Percentiles rank a stretch among this genome's conserved stretches.
These are phyloP conservation scores for Escallonia herrerae DNA, from an alignment of 129 eudicot species.

Conservation along the genomic window DNA sequence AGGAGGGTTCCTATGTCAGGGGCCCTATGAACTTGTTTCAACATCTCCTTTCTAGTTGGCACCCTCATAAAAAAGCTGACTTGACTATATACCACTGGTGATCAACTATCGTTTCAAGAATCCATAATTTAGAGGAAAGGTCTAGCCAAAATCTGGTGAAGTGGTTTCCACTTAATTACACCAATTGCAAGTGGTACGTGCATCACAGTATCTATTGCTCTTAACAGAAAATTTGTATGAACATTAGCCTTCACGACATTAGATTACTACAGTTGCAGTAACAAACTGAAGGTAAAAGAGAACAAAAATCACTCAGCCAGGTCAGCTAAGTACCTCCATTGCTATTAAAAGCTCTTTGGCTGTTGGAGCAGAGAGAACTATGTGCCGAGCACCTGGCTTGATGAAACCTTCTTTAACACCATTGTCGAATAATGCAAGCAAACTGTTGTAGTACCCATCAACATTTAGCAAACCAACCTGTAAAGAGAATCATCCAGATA, in stretches of 20 bases:
- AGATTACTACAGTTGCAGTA: neutral
- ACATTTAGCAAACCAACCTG: conserved; percentile 90
- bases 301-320: neutral
- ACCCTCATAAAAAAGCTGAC: neutral
- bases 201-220: neutral
- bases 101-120: neutral
- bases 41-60: no score
- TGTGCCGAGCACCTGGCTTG: conserved; percentile 64
- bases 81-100: neutral
- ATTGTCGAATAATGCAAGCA: conserved; percentile 82
- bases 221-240: neutral
- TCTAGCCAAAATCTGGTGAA: neutral
- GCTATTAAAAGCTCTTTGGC: conserved; percentile 62
- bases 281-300: neutral
- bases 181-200: neutral
- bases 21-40: neutral
- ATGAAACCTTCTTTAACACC: conserved; percentile 98
- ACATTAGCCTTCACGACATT: neutral
- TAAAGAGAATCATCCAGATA: neutral
- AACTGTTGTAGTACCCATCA: conserved; percentile 78
- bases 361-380: conserved; percentile 74
- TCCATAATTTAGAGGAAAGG: neutral
- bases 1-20: neutral
- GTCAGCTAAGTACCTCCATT: conserved; percentile 65
- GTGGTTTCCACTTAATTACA: neutral